Conservation (phyloP, 495 filamentous ascomycete genomes). For the Hypoxylon rickii region DNA sequence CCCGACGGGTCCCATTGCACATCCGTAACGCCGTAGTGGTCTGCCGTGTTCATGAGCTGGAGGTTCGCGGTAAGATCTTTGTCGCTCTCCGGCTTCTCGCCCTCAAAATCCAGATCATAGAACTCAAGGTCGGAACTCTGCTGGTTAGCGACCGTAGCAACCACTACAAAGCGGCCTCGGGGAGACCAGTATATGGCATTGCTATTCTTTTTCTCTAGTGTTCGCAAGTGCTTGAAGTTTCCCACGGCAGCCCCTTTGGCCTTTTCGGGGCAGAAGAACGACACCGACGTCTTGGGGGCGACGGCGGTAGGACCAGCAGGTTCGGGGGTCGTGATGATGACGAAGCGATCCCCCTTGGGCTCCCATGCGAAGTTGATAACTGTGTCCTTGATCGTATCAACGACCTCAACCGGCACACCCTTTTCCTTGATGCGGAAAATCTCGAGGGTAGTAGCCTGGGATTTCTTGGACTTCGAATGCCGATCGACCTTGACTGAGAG, state of each 20-base stretch:
- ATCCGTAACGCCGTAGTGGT: conserved; percentile 97
- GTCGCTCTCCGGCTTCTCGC: conserved; percentile 87
- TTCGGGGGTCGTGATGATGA: conserved; percentile 94
- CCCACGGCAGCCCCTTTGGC: conserved; percentile 74
- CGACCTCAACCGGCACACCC: conserved; percentile 96
- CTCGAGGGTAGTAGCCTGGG: conserved; percentile 91
- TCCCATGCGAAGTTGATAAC: conserved; percentile 99
- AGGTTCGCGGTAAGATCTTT: conserved; percentile 95
- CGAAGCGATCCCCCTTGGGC: conserved; percentile 94
- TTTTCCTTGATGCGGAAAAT: conserved; percentile 97
- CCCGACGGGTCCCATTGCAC: conserved; percentile 98
- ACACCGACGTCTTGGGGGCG: conserved; percentile 90
- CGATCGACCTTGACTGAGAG: conserved; percentile 98
- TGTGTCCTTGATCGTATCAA: conserved; percentile 94
- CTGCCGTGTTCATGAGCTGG: conserved; percentile 85
- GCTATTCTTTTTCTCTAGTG: conserved; percentile 96
- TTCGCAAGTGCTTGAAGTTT: conserved; percentile 93
- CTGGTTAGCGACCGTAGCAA: conserved; percentile 88
- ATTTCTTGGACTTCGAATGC: conserved; percentile 99
- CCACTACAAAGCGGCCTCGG: conserved; percentile 89
- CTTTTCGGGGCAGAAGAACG: conserved; percentile 97
- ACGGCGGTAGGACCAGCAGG: conserved; percentile 73
- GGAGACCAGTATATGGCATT: conserved; percentile 99
- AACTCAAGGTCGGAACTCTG: conserved; percentile 96
- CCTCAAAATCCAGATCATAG: conserved; percentile 96